Conservation (phyloP, 2,329 filamentous ascomycete species). For the Colletotrichum paranaense region DNA sequence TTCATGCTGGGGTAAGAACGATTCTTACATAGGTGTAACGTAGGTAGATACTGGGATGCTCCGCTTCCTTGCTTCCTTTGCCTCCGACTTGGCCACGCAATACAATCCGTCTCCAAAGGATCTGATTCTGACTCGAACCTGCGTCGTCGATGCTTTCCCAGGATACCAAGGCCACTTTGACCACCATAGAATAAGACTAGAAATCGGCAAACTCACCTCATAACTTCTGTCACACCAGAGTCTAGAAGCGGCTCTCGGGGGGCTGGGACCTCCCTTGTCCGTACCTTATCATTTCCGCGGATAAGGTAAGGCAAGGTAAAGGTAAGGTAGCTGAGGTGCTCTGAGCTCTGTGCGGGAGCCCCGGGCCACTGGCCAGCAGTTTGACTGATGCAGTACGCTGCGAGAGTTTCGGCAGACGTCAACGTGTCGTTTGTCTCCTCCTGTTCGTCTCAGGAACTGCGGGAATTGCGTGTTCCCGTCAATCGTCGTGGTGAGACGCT, state of each 20-base stretch:
- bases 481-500: conserved; percentile 8
- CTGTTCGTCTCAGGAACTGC: conserved; percentile 30
- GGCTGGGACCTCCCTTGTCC: neutral
- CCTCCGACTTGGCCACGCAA: neutral
- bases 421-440: conserved; percentile 3
- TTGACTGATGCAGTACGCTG: conserved; percentile 14
- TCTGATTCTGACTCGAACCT: conserved; percentile 4
- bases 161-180: conserved; percentile 7
- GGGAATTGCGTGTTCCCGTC: conserved; percentile 26
- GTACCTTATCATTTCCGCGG: neutral
- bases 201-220: neutral
- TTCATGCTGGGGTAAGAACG: neutral
- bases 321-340: neutral
- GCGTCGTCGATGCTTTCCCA: neutral
- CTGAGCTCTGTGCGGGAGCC: conserved; percentile 18
- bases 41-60: neutral
- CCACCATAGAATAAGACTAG: neutral
- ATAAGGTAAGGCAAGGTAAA: neutral
- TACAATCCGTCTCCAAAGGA: too few relatives aligned
- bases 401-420: conserved; percentile 19
- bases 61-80: neutral
- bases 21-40: neutral
- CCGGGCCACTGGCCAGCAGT: conserved; percentile 25
- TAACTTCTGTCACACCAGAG: neutral
- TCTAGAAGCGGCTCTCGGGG: neutral